phyloP scores from a whole-genome alignment of 2,329 filamentous ascomycete species.

The Aspergillus proliferans region DNA sequence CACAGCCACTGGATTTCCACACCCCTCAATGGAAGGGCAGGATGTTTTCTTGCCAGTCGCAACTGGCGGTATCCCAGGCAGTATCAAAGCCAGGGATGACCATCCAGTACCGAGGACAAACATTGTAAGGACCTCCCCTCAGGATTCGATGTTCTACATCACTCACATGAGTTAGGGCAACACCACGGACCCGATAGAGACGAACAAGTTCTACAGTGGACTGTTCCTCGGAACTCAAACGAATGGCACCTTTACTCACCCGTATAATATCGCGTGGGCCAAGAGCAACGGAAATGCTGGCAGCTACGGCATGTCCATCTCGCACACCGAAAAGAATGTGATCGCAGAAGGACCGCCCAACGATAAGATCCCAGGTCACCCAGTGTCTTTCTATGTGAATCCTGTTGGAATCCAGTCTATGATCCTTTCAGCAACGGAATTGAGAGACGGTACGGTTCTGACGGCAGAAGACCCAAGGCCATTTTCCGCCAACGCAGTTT shows the following conservation, averaged over 20 bases:
- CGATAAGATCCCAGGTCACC: conserved; percentile 47
- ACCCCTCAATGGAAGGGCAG: conserved; percentile 27
- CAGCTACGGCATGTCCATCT: conserved; percentile 73
- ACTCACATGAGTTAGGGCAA: conserved; percentile 21
- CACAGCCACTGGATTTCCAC: neutral
- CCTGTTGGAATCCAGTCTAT: conserved; percentile 77
- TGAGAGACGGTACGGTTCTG: conserved; percentile 55
- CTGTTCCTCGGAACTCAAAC: conserved; percentile 70
- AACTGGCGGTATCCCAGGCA: conserved; percentile 31
- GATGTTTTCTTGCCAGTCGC: conserved; percentile 39
- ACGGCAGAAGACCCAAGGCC: conserved; percentile 48
- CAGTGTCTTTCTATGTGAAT: conserved; percentile 68
- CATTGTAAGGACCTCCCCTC: conserved; percentile 25
- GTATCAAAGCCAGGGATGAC: conserved; percentile 33
- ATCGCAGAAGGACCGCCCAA: conserved; percentile 58
- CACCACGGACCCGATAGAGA: conserved; percentile 33
- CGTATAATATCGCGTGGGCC: conserved; percentile 64
- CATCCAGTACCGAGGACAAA: conserved; percentile 38
- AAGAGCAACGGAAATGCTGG: conserved; percentile 55
- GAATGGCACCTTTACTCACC: conserved; percentile 66
- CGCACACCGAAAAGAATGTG: conserved; percentile 64
- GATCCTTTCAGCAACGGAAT: conserved; percentile 69
- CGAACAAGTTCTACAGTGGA: conserved; percentile 65
- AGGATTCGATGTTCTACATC: neutral
- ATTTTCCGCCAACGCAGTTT: conserved; percentile 61